Evolutionary conservation across 768 basidiomycete species (phyloP).

Genomic region (Russula foetens): DNA sequence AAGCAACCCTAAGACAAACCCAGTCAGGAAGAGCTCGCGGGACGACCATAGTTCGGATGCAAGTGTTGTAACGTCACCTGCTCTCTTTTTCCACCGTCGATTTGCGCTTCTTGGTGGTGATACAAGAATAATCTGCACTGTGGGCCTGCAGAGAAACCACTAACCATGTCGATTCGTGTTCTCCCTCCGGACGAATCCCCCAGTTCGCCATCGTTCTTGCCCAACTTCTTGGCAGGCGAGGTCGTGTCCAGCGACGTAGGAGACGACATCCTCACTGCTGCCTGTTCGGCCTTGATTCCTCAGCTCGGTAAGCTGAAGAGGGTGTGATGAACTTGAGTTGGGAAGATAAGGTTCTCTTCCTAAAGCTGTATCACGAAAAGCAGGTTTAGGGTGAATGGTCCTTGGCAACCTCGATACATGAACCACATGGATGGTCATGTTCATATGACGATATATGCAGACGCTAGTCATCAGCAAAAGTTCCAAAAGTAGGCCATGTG

Average conservation of each 20-base stretch:
- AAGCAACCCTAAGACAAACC: too few relatives aligned
- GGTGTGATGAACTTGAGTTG: conserved; percentile 70
- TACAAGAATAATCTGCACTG: too few relatives aligned
- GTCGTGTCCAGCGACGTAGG: conserved; percentile 43
- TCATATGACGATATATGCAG: background rate
- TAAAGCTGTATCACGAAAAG: conserved; percentile 46
- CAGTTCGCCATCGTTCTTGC: conserved; percentile 74
- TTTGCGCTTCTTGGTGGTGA: too few relatives aligned
- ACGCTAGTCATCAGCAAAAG: too few relatives aligned
- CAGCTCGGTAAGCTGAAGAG: conserved; percentile 75
- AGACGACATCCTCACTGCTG: conserved; percentile 56
- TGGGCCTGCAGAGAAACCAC: too few relatives aligned
- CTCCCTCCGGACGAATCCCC: conserved; percentile 77
- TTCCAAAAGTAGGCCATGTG: too few relatives aligned
- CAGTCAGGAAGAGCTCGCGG: too few relatives aligned
- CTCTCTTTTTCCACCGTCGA: too few relatives aligned
- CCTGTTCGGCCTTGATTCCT: conserved; percentile 57
- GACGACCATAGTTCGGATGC: too few relatives aligned
- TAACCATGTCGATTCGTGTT: conserved; percentile 62
- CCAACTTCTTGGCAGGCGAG: conserved; percentile 68
- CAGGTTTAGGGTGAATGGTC: conserved; percentile 16
- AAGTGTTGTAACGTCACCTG: too few relatives aligned
- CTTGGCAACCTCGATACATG: background rate
- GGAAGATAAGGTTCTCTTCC: conserved; percentile 76
- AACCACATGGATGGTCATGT: background rate